A percentile compares a stretch with the other conserved stretches of the same genome.
phyloP scores from a whole-genome alignment of 2,329 filamentous ascomycete genomes.

The Ceratocystis eucalypticola region DNA sequence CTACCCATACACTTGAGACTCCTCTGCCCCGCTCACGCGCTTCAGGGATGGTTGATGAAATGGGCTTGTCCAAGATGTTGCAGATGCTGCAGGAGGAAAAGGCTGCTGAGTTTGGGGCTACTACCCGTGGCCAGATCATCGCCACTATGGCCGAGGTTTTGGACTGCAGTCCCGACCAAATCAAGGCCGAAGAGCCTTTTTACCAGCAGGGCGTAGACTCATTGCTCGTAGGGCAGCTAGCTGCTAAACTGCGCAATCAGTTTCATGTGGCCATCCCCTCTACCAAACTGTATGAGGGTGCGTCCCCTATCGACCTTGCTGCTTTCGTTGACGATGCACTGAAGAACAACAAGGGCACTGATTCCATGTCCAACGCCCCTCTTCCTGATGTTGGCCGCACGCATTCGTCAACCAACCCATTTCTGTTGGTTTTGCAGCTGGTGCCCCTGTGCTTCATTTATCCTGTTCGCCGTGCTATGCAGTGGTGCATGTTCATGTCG shows the following conservation, averaged over 20 bases:
- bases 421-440: slow-evolving; percentile 38
- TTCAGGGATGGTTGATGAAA: slow-evolving; percentile 27
- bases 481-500: slow-evolving; percentile 41
- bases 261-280: slow-evolving; percentile 38
- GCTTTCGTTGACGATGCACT: slow-evolving; percentile 28
- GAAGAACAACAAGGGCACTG: slow-evolving; percentile 13
- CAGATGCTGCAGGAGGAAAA: slow-evolving; percentile 22
- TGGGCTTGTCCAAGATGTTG: slow-evolving; percentile 27
- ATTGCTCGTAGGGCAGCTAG: slow-evolving; percentile 38
- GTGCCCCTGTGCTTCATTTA: slow-evolving; percentile 37
- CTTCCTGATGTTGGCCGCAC: slow-evolving; percentile 29
- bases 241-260: slow-evolving; percentile 37
- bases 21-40: slow-evolving; percentile 26
- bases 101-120: slow-evolving; percentile 22
- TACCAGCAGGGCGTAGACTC: slow-evolving; percentile 42
- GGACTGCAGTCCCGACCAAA: slow-evolving; percentile 28
- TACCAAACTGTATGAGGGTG: slow-evolving; percentile 37
- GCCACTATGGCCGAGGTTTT: slow-evolving; percentile 35
- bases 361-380: slow-evolving; percentile 14
- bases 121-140: slow-evolving; percentile 29
- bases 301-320: slow-evolving; percentile 32
- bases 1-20: slow-evolving; percentile 26
- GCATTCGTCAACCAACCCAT: slow-evolving; percentile 36
- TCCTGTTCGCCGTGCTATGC: slow-evolving; percentile 37
- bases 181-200: slow-evolving; percentile 34